Conservation (phyloP, 2,329 filamentous ascomycete species). For the Stagonosporopsis vannaccii region DNA sequence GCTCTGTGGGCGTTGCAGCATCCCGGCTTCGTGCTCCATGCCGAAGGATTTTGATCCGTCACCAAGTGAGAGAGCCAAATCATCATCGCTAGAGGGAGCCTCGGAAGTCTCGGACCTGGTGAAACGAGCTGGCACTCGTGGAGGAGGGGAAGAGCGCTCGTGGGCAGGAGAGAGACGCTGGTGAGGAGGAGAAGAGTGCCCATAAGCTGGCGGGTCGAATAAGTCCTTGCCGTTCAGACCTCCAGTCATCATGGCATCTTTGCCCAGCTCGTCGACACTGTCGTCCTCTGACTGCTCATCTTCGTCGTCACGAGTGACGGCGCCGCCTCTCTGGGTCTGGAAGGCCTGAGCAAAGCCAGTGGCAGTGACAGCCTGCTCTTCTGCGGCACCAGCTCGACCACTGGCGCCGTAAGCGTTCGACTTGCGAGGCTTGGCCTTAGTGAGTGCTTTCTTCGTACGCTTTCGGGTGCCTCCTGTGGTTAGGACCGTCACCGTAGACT, state of each 20-base stretch:
- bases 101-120: slow-evolving; percentile 32
- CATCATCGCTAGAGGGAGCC: slow-evolving; percentile 29
- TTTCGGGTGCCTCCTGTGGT: slow-evolving; percentile 27
- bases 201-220: slow-evolving; percentile 18
- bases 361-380: slow-evolving; percentile 34
- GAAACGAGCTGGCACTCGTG: slow-evolving; percentile 18
- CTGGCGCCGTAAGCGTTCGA: slow-evolving; percentile 49
- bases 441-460: slow-evolving; percentile 36
- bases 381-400: slow-evolving; percentile 41
- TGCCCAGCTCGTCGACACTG: slow-evolving; percentile 23
- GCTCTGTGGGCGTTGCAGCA: slow-evolving; percentile 22
- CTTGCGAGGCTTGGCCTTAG: slow-evolving; percentile 40
- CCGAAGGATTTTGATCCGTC: slow-evolving; percentile 47
- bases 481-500: slow-evolving; percentile 29
- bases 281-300: slow-evolving; percentile 26
- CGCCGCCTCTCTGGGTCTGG: slow-evolving; percentile 35
- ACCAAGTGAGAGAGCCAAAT: slow-evolving; percentile 28
- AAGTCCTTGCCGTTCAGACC: slow-evolving; percentile 10
- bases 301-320: slow-evolving; percentile 34
- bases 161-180: neutral
- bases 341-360: slow-evolving; percentile 47
- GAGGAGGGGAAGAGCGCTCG: slow-evolving; percentile 7
- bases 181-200: slow-evolving; percentile 6
- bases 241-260: slow-evolving; percentile 24
- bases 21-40: slow-evolving; percentile 42